Conservation (phyloP, 345 rosid genomes). For the Syzygium aromaticum region DNA sequence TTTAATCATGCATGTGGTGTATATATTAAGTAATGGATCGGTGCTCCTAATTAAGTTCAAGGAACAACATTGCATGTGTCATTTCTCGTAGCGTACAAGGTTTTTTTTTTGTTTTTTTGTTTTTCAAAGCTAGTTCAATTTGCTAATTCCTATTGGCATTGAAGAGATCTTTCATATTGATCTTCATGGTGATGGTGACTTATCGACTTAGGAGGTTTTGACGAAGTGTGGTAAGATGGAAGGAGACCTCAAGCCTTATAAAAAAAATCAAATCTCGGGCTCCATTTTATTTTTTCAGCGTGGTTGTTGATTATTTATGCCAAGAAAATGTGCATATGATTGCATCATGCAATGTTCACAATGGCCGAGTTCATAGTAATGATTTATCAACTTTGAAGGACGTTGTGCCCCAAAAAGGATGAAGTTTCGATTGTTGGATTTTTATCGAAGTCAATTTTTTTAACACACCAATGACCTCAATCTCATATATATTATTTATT, state of each 20-base stretch:
- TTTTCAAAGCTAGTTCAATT: not conserved
- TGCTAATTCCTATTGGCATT: not conserved
- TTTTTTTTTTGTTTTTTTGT: not conserved
- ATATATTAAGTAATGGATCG: not conserved
- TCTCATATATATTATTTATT: not conserved
- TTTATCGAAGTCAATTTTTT: not conserved
- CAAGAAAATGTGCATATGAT: not conserved
- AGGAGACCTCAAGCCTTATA: not conserved
- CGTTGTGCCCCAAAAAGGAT: not conserved
- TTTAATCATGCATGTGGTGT: not conserved
- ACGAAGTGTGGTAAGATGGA: not conserved
- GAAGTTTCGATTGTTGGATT: not conserved
- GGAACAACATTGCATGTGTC: fast-evolving
- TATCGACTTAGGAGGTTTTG: not conserved
- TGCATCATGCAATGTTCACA: not conserved
- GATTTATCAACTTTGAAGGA: not conserved
- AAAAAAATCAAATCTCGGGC: not conserved
- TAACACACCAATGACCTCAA: not conserved
- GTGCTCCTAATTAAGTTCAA: not conserved
- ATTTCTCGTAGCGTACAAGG: not conserved
- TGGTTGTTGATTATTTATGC: not conserved
- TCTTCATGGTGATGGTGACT: not conserved
- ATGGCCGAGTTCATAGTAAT: not conserved
- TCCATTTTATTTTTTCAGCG: not conserved
- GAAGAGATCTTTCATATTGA: not conserved